Evolutionary conservation across 768 basidiomycete genomes (phyloP).

Genomic region (Phaeolepiota aurea): DNA sequence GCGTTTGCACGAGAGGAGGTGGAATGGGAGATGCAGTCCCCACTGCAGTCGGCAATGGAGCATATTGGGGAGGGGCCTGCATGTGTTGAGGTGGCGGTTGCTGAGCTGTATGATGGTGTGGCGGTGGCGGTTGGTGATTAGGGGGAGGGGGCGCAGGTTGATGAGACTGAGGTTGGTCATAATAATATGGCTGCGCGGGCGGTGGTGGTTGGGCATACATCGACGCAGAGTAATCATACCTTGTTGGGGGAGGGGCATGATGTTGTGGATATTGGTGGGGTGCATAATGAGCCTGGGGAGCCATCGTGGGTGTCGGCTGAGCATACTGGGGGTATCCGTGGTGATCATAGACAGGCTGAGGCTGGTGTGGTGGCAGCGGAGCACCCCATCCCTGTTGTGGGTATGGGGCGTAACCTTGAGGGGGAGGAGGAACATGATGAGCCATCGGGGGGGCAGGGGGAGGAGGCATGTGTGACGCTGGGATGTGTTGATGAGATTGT

Average conservation of each 20-base stretch:
- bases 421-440: slow-evolving; percentile 11
- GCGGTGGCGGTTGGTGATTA: slow-evolving; percentile 12
- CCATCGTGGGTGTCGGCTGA: slow-evolving; percentile 1
- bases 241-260: slow-evolving; percentile 12
- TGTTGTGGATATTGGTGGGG: slow-evolving; percentile 14
- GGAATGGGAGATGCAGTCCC: slow-evolving; percentile 4
- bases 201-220: slow-evolving; percentile 17
- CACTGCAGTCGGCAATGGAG: slow-evolving; percentile 10
- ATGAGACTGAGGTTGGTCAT: slow-evolving; percentile 13
- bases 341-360: slow-evolving; percentile 5
- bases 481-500: slow-evolving; percentile 9
- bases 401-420: slow-evolving; percentile 9
- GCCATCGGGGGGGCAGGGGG: slow-evolving; percentile 5
- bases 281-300: slow-evolving; percentile 7
- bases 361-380: slow-evolving; percentile 8
- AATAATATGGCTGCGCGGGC: slow-evolving; percentile 11
- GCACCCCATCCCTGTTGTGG: slow-evolving; percentile 8
- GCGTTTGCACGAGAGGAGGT: slow-evolving; percentile 6
- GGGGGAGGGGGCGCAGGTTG: slow-evolving; percentile 11
- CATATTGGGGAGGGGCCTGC: slow-evolving; percentile 12
- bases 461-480: slow-evolving; percentile 8
- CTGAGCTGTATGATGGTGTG: slow-evolving; percentile 14
- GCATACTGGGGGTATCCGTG: slow-evolving; percentile 2
- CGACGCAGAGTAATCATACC: slow-evolving; percentile 17
- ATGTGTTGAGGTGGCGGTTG: slow-evolving; percentile 8